Conservation (phyloP, 352 stramenopile species). For the Globisporangium apiculatum region DNA sequence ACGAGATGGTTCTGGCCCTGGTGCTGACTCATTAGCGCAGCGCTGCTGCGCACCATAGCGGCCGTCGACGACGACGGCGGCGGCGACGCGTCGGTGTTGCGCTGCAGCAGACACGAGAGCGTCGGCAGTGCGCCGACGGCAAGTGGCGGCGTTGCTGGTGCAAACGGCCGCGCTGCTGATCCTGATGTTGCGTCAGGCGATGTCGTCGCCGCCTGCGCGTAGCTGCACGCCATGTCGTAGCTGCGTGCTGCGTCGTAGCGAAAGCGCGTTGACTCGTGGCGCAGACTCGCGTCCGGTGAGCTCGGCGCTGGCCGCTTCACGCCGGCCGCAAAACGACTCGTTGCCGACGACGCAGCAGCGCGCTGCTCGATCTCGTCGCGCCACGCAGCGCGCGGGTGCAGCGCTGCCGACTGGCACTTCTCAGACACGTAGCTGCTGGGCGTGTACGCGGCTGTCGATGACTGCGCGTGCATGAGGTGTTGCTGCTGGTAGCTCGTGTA, state of each 20-base stretch:
- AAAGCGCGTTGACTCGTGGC: not conserved
- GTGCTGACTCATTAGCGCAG: not conserved
- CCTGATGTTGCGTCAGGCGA: not conserved
- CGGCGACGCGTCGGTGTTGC: conserved; percentile 5
- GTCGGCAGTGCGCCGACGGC: conserved; percentile 1
- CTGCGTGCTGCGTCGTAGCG: not conserved
- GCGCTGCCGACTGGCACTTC: conserved; percentile 1
- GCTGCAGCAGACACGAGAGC: conserved; percentile 15
- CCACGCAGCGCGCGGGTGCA: conserved; percentile 5
- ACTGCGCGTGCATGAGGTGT: not conserved
- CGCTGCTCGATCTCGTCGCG: conserved; percentile 7
- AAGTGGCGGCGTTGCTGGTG: not conserved
- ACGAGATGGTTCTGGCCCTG: not conserved
- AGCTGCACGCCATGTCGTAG: not conserved
- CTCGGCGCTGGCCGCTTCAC: conserved; percentile 7
- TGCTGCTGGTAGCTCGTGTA: conserved; percentile 3
- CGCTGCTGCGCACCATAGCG: not conserved
- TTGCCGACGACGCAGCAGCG: not conserved
- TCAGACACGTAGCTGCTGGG: conserved; percentile 6
- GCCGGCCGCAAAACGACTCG: not conserved
- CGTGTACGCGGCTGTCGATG: not conserved
- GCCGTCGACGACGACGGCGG: not conserved
- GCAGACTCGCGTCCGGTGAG: not conserved
- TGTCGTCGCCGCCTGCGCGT: not conserved
- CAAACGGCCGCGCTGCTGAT: not conserved